phyloP scores from a whole-genome alignment of 495 filamentous ascomycete species.

The Trichoderma asperelloides region DNA sequence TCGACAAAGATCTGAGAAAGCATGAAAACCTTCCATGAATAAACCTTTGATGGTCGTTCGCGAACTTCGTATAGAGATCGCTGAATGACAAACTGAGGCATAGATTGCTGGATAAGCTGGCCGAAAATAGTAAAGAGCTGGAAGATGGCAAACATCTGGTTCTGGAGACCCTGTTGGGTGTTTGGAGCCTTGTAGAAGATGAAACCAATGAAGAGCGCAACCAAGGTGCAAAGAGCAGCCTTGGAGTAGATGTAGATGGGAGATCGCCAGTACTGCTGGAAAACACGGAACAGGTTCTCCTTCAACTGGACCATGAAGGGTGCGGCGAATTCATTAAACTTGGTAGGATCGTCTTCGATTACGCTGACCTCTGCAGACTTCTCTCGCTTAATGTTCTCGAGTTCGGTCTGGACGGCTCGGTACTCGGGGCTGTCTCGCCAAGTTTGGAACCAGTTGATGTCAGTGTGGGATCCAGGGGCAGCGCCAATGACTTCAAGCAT shows the following conservation, averaged over 20 bases:
- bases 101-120: slow-evolving; percentile 70
- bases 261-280: slow-evolving; percentile 85
- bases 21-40: slow-evolving; percentile 78
- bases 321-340: slow-evolving; percentile 48
- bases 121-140: slow-evolving; percentile 71
- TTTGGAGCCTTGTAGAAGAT: slow-evolving; percentile 70
- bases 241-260: slow-evolving; percentile 80
- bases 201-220: slow-evolving; percentile 77
- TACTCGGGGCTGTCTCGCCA: slow-evolving; percentile 76
- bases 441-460: slow-evolving; percentile 72
- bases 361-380: slow-evolving; percentile 37
- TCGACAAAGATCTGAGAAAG: slow-evolving; percentile 68
- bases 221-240: slow-evolving; percentile 43
- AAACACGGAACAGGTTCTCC: slow-evolving; percentile 54
- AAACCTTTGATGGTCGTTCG: slow-evolving; percentile 76
- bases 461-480: slow-evolving; percentile 66
- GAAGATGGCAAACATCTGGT: slow-evolving; percentile 83
- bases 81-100: slow-evolving; percentile 74
- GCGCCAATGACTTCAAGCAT: slow-evolving; percentile 93
- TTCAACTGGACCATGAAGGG: slow-evolving; percentile 45
- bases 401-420: slow-evolving; percentile 54
- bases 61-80: slow-evolving; percentile 76
- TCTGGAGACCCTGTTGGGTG: slow-evolving; percentile 70
- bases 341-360: slow-evolving; percentile 21
- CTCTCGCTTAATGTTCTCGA: slow-evolving; percentile 57